Base-by-base conservation (phyloP, 768 basidiomycete genomes). In the Pisolithus sp. region DNA sequence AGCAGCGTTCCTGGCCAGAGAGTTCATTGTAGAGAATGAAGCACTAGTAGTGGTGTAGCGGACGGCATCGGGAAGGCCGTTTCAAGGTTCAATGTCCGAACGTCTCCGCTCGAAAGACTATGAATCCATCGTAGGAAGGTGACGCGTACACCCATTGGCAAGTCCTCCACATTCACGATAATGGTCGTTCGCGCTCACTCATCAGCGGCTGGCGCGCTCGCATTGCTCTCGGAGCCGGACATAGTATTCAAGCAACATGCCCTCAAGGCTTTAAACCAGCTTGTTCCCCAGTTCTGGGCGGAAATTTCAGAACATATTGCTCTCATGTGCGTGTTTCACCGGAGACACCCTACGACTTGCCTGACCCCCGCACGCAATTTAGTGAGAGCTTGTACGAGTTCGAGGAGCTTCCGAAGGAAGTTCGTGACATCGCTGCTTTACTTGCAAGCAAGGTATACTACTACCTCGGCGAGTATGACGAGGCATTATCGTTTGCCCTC, bases 371-470 rank as follows among this genome's bases (percentile, higher is more conserved):
- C 23, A 18, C 6, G 45, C 31, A 23, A 47, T 37, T 18, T 65
- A 98, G 95, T 60, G 96, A 99, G 69, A 79, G 85, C 0, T 72
- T 99, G 4, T 93, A 95, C 58, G 96, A 98, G 71, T 82, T 78
- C 52, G 76, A 86, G 12, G 81, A 86, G 36, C 76, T 97, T 7
- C 78, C 88, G 0, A 77, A 80, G 56, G 74, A 82, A 47, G 82
- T 86, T 13, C 86, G 89, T 36, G 81, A 89, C 61, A 79, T 84
- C 47, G 94, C 96, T 18, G 92, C 94, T 20, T 75, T 98, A 47
- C 78, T 99, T 26, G 87, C 89, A n/a, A 94, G 93, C 77, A 98
- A 98, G 68, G 89, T 98, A 46, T 98, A 98, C 71, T 98, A 93
- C 72, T 95, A 88, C 77, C 77, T 99, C 46, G 93, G 89, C 57